Evolutionary conservation across 192 early-diverging fungal species (phyloP).

Genomic region (Funneliformis mosseae): DNA sequence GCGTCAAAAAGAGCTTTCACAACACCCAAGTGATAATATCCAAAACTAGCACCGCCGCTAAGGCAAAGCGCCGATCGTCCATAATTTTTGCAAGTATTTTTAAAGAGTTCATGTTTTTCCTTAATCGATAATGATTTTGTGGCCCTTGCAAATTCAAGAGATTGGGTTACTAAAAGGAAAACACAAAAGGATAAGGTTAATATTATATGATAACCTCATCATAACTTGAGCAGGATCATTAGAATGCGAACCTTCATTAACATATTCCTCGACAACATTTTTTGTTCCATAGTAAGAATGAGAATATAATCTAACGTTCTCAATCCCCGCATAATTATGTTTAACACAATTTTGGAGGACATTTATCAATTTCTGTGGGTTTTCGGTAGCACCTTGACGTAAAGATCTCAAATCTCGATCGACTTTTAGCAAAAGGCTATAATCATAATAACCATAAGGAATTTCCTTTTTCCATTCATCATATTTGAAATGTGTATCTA

Average conservation of each 20-base stretch:
- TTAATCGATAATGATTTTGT: slow-evolving; percentile 43
- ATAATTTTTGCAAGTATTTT: slow-evolving; percentile 64
- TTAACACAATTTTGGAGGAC: slow-evolving; percentile 65
- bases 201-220: not conserved
- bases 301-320: slow-evolving; percentile 73
- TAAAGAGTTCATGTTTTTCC: slow-evolving; percentile 69
- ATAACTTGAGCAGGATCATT: not conserved
- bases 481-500: slow-evolving; percentile 69
- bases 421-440: slow-evolving; percentile 62
- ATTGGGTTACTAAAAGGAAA: slow-evolving; percentile 46
- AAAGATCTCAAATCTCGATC: slow-evolving; percentile 48
- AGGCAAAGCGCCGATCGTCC: slow-evolving; percentile 78
- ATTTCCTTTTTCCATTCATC: slow-evolving; percentile 69
- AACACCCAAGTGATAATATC: slow-evolving; percentile 74
- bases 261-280: slow-evolving; percentile 65
- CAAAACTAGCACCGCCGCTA: slow-evolving; percentile 75
- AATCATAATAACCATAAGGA: slow-evolving; percentile 66
- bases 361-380: slow-evolving; percentile 51
- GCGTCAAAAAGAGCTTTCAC: slow-evolving; percentile 71
- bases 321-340: slow-evolving; percentile 75
- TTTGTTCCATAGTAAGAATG: slow-evolving; percentile 78
- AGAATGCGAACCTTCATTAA: slow-evolving; percentile 56
- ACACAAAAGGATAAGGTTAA: not conserved
- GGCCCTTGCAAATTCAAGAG: slow-evolving; percentile 43
- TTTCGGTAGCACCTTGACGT: slow-evolving; percentile 33